Evolutionary conservation across 495 filamentous ascomycete species (phyloP), one percentile per base, ranked within the genome.

Genomic region (Aspergillus cristatus): DNA sequence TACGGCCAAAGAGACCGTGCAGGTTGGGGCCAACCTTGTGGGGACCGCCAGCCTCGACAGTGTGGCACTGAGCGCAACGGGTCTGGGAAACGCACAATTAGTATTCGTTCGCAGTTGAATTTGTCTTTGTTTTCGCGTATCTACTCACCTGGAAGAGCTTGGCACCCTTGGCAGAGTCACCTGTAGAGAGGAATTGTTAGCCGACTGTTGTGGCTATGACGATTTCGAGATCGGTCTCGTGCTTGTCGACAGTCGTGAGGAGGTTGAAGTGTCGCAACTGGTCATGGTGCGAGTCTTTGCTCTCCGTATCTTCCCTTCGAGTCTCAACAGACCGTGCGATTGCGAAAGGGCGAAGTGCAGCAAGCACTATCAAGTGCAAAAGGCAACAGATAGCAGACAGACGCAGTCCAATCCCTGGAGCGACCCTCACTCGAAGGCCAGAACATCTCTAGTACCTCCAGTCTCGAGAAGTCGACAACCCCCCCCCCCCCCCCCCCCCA

Each of bases 11-110:
- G 34, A 99, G 84, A 65, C 91, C 91, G 80, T 90, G 80, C 39
- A 99, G 79, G 62, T 88, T 89, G 51, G 91, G 91, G 63, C 91
- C 91, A 67, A 95, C 81, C 78, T 97, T 97, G 85, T 96, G 90
- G 67, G 81, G 72, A 67, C 89, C 93, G 47, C 70, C 80, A 16
- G 65, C 72, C 66, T 88, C 84, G 58, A 94, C 70, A 61, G 84
- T 97, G 74, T 99, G 91, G 79, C 91, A 99, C 70, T 99, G 91
- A 41, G 86, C 84, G 69, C 91, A 99, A 58, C 91, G 82, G 49
- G 91, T 99, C 84, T 82, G 25, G 8, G 8, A 24, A 24, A 24
- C 8, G 20, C 20, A 24, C n/a, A n/a, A n/a, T 24, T 24, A 24
- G 12, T 16, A 7, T 16, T 18, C 32, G 38, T 59, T 43, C 61